Evolutionary conservation across 2,329 filamentous ascomycete species (phyloP).

Genomic region (Aspergillus glaucus): DNA sequence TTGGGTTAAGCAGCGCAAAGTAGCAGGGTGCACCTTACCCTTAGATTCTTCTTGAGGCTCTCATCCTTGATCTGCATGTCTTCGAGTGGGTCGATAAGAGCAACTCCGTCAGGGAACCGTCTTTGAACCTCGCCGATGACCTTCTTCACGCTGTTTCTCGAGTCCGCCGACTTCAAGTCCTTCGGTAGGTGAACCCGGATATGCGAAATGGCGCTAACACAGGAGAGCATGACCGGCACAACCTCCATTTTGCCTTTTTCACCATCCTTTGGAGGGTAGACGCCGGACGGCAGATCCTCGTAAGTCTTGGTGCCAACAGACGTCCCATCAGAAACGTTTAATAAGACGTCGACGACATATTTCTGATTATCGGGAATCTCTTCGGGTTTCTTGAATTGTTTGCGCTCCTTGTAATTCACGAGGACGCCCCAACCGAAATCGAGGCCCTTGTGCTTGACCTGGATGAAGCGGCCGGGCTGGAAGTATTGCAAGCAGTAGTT

Average conservation of each 20-base stretch:
- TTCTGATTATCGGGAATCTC: constrained; percentile 68
- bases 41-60: constrained; percentile 81
- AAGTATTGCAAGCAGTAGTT: constrained; percentile 79
- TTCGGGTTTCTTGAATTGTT: constrained; percentile 58
- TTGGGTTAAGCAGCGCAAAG: not conserved
- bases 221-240: constrained; percentile 79
- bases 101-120: constrained; percentile 87
- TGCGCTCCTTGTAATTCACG: constrained; percentile 64
- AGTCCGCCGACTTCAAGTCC: constrained; percentile 62
- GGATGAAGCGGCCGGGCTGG: constrained; percentile 79
- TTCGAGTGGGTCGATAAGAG: constrained; percentile 84
- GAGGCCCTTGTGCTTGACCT: constrained; percentile 69
- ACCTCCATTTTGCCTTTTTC: constrained; percentile 69
- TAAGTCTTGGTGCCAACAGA: constrained; percentile 51
- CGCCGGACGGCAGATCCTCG: constrained; percentile 58
- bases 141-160: constrained; percentile 63
- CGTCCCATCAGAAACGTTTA: constrained; percentile 54
- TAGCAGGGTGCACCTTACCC: constrained; percentile 36
- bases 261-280: constrained; percentile 55
- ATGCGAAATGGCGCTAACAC: constrained; percentile 77
- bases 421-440: constrained; percentile 96
- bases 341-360: constrained; percentile 74
- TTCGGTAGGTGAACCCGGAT: constrained; percentile 76
- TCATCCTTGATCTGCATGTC: constrained; percentile 94
- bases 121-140: constrained; percentile 70